Percentiles rank a stretch among this genome's conserved stretches.
phyloP scores from a whole-genome alignment of 164 flowering plant genomes.

The Sextonia rubra region DNA sequence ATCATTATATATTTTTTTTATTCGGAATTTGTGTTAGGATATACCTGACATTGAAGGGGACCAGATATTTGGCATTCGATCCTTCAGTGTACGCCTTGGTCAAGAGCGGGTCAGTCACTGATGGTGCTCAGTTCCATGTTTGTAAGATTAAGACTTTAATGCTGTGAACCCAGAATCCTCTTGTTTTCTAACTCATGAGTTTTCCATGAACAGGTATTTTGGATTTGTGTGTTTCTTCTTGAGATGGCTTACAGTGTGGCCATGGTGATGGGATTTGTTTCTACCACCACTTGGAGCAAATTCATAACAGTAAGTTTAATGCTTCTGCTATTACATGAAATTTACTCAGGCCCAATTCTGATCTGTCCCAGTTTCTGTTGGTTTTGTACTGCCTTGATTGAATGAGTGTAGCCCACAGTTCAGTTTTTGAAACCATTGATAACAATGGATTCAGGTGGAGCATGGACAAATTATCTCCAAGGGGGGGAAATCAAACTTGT shows the following conservation, averaged over 20 bases:
- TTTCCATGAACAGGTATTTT: conserved; percentile 57
- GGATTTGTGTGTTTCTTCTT: conserved; percentile 74
- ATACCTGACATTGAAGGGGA: conserved; percentile 92
- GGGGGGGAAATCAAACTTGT: not conserved
- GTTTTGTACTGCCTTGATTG: not conserved
- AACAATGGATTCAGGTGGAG: no score
- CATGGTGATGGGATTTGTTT: conserved; percentile 52
- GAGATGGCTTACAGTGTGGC: conserved; percentile 71
- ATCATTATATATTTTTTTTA: conserved; percentile 1
- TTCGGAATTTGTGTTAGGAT: conserved; percentile 40
- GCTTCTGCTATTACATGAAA: not conserved
- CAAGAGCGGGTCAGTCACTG: conserved; percentile 58
- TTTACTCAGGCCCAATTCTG: not conserved
- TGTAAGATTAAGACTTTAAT: not conserved
- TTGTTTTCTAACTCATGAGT: conserved; percentile 1
- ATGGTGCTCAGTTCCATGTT: not conserved
- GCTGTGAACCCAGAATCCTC: not conserved
- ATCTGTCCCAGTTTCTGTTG: not conserved
- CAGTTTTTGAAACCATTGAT: no score
- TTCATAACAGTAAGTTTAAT: conserved; percentile 41
- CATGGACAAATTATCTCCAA: not conserved
- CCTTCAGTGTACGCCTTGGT: conserved; percentile 71
- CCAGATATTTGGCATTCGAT: conserved; percentile 64
- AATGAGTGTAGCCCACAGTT: not conserved
- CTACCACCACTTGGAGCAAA: conserved; percentile 62